Conservation (phyloP, 2,329 filamentous ascomycete species). For the Colletotrichum sp. region DNA sequence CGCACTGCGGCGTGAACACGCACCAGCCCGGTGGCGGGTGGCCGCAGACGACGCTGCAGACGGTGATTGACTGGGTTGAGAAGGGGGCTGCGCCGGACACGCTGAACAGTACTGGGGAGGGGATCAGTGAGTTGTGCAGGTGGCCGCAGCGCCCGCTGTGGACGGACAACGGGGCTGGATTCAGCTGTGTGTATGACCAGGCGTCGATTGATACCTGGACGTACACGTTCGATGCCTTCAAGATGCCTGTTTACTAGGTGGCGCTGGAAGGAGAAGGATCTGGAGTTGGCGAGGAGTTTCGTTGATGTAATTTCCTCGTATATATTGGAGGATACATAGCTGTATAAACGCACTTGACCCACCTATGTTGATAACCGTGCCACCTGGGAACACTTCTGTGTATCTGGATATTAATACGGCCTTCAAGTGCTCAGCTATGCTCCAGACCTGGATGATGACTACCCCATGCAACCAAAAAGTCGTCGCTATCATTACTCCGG, state of each 20-base stretch:
- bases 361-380: too few species aligned
- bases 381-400: too few species aligned
- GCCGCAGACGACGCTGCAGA: conserved; percentile 42
- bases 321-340: not conserved
- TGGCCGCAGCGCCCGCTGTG: conserved; percentile 48
- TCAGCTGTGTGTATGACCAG: conserved; percentile 12
- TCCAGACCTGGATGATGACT: too few species aligned
- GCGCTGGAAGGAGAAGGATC: too few species aligned
- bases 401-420: not conserved
- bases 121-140: conserved; percentile 41
- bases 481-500: not conserved
- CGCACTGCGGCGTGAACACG: conserved; percentile 54
- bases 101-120: conserved; percentile 43
- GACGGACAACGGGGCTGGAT: conserved; percentile 18
- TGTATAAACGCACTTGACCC: not conserved
- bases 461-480: too few species aligned
- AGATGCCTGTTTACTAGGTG: conserved; percentile 10
- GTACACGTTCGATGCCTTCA: conserved; percentile 16
- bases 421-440: too few species aligned
- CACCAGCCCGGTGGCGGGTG: conserved; percentile 35
- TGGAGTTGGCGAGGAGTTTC: too few species aligned
- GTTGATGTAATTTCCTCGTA: not conserved
- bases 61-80: conserved; percentile 57
- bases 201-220: conserved; percentile 7
- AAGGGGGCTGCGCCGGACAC: conserved; percentile 46